Evolutionary conservation across 805 yeast species (phyloP), one percentile per base, ranked within the genome.

Genomic region (Debaryomyces maramus): DNA sequence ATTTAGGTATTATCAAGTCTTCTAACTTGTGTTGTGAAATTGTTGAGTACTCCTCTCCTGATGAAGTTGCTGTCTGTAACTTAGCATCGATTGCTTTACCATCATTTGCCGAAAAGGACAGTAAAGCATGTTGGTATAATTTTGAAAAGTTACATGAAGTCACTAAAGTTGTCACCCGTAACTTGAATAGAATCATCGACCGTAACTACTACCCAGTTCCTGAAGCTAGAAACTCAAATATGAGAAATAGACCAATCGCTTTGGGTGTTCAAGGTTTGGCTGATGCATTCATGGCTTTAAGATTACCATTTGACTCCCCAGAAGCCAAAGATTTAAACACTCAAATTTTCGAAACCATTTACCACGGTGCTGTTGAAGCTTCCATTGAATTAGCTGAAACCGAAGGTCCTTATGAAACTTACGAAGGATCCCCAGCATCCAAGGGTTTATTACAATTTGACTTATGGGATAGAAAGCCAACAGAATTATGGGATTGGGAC

Each of bases 221-320:
- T 38, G 77, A 73, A 58, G 80, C 83, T 26, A 62, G 62, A 50
- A 64, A 53, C 22, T 77, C 83, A 23, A 78, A 78, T 58, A 65
- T 72, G 73, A 72, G 76, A 56, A 72, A 78, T 53, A 72, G 83
- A 63, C 83, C 83, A 20, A 75, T 78, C 59, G 83, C 83, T 29
- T 65, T 78, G 43, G 83, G 83, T 60, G 83, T 78, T 36, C 83
- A 78, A 61, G 83, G 83, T 51, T 67, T 78, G 37, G 82, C 83
- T 23, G 83, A 78, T 53, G 61, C 79, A 4, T 78, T 78, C 53
- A 73, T 76, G 77, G 66, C 66, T 43, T 64, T 77, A 55, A 67
- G 83, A 59, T 53, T 77, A 47, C 80, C 82, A 31, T 78, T 78
- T 52, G 83, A 77, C 56, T 75, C 81, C 22, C 73, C 65, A 50